Percentiles rank a stretch among this genome's conserved stretches.
These are phyloP conservation scores for Podospora comata DNA, from an alignment of 495 filamentous ascomycete species.

Conservation along the genomic window DNA sequence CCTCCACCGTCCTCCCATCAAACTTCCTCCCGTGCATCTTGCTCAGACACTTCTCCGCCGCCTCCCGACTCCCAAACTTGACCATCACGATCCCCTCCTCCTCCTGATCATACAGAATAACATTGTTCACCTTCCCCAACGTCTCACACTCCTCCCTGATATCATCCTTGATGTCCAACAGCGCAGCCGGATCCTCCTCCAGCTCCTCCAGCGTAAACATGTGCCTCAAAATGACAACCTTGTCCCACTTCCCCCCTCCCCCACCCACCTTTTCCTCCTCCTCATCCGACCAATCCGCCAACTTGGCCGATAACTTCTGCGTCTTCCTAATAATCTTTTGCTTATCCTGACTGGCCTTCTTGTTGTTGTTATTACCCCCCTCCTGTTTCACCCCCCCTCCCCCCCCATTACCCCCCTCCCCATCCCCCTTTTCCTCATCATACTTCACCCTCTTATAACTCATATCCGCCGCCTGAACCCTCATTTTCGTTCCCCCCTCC, in stretches of 20 bases:
- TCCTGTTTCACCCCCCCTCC: background rate
- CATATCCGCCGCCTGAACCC: constrained; percentile 77
- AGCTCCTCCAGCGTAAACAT: constrained; percentile 92
- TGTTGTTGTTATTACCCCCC: background rate
- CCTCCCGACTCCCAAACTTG: constrained; percentile 64
- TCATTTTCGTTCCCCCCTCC: constrained; percentile 55
- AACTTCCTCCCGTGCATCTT: constrained; percentile 81
- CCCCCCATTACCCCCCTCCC: no score
- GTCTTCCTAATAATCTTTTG: constrained; percentile 85
- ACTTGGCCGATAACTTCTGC: constrained; percentile 81
- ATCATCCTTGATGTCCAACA: constrained; percentile 91
- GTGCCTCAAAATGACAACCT: constrained; percentile 82
- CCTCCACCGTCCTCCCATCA: constrained; percentile 66
- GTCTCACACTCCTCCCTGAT: constrained; percentile 87
- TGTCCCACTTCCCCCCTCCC: constrained; percentile 65
- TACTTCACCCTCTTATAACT: constrained; percentile 75
- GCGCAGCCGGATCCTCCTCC: constrained; percentile 75
- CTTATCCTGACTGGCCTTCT: constrained; percentile 56
- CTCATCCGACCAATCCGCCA: constrained; percentile 92
- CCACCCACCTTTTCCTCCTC: constrained; percentile 33
- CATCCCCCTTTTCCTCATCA: constrained; percentile 17
- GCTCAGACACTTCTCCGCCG: constrained; percentile 69
- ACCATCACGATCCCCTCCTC: constrained; percentile 84
- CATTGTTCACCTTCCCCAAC: constrained; percentile 83
- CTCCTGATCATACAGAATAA: constrained; percentile 85